phyloP scores from a whole-genome alignment of 1,139 yeast genomes.

The Blastobotrys petasosporus region DNA sequence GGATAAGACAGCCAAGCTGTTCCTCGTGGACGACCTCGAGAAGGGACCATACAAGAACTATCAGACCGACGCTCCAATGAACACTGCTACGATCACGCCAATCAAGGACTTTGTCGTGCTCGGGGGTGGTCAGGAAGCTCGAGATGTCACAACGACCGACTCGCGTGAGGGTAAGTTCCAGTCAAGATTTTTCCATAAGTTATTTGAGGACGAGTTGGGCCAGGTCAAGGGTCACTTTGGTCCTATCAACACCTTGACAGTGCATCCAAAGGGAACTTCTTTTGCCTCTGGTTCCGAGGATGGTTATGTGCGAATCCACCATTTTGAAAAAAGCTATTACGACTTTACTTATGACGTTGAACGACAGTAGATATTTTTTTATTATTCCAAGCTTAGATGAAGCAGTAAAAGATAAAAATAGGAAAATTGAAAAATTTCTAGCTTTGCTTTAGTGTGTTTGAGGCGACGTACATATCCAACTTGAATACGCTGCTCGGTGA shows the following conservation, averaged over 20 bases:
- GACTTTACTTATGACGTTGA: constrained; percentile 92
- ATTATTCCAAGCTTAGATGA: too few relatives aligned
- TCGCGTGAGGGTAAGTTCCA: constrained; percentile 95
- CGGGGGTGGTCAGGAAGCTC: constrained; percentile 99
- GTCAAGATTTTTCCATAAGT: constrained; percentile 92
- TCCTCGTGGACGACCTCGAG: constrained; percentile 71
- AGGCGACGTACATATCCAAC: background rate
- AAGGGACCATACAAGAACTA: constrained; percentile 55
- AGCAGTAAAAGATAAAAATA: too few relatives aligned
- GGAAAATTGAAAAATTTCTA: background rate
- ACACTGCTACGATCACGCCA: constrained; percentile 92
- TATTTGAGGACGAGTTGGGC: constrained; percentile 93
- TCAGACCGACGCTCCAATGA: constrained; percentile 89
- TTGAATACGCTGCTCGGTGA: too few relatives aligned
- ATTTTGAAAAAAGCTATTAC: constrained; percentile 84
- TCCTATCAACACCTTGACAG: constrained; percentile 90
- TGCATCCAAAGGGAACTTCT: constrained; percentile 90
- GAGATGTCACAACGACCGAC: constrained; percentile 94
- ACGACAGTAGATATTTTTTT: constrained; percentile 34
- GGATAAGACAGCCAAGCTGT: constrained; percentile 79
- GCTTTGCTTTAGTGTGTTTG: background rate
- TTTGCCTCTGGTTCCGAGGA: constrained; percentile 98
- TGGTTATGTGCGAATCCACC: constrained; percentile 92
- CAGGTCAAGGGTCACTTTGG: constrained; percentile 99
- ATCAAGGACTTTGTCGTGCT: constrained; percentile 84